phyloP scores from a whole-genome alignment of 257 asterid genomes.

The Plantago elongata region DNA sequence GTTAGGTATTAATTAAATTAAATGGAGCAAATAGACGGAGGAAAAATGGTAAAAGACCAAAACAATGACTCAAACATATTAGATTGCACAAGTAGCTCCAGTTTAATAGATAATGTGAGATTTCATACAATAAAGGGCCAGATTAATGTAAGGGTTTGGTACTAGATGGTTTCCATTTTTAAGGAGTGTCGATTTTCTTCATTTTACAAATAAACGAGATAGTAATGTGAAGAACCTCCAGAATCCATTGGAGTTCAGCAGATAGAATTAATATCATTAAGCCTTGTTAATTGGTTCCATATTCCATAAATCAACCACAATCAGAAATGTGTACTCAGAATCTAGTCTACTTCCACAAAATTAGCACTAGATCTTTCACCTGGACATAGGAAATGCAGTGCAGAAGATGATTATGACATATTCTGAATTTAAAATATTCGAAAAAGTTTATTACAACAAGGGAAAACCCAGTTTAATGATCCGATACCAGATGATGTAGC shows the following conservation, averaged over 20 bases:
- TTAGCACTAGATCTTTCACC: background rate
- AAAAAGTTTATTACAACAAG: background rate
- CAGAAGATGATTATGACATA: background rate
- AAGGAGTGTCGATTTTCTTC: too few relatives aligned
- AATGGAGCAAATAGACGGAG: slow-evolving; percentile 14
- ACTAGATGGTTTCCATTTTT: too few relatives aligned
- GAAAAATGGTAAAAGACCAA: background rate
- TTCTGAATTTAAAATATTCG: background rate
- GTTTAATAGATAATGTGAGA: slow-evolving; percentile 5
- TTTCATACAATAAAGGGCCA: background rate
- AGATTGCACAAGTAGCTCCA: slow-evolving; percentile 12
- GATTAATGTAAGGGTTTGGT: background rate
- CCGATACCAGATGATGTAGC: background rate
- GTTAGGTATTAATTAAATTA: slow-evolving; percentile 12
- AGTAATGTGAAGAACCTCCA: background rate
- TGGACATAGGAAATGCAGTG: background rate
- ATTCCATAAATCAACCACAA: slow-evolving; percentile 9
- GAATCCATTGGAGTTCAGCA: background rate
- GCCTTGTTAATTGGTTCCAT: background rate
- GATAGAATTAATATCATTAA: slow-evolving; percentile 5
- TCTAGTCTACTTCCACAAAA: background rate
- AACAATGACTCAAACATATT: slow-evolving; percentile 1
- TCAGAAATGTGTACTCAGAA: slow-evolving; percentile 11
- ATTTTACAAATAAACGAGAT: too few relatives aligned
- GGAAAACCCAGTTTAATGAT: background rate